Evolutionary conservation across 805 yeast species (phyloP), one percentile per base, ranked within the genome.

Genomic region (Saccharomycodes ludwigii): DNA sequence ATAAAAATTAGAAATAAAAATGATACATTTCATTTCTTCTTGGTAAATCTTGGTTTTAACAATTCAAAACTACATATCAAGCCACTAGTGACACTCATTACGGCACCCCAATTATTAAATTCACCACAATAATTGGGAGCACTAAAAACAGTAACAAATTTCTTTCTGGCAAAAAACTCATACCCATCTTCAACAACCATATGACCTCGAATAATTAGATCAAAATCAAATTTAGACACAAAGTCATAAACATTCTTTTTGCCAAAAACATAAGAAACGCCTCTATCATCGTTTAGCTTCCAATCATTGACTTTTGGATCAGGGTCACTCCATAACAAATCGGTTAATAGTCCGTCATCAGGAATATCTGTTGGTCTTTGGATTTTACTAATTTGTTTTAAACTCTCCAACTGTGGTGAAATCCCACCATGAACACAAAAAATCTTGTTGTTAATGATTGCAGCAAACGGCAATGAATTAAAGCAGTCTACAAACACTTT

Each of bases 41-140:
- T 37, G 5, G 39, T 29, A n/a, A 43, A 38, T 35, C 47, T 55
- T 4, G 85, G 84, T 48, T 76, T 76, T 32, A 77, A 54, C 44
- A 77, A 58, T 47, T 77, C 85, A 54, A 77, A 77, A 39, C 91
- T 78, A 56, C 98, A 88, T 35, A 91, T 62, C 41, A 88, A 65
- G 46, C 88, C 96, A 40, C 88, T 95, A 40, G 83, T 73, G 11
- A 88, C 97, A 44, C 93, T 76, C 97, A 88, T 88, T 4, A 88
- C 96, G 2, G 98, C 98, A 16, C 95, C 95, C 95, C 95, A 84
- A 47, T 84, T 84, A 52, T 85, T 66, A 29, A 62, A 62, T 38
- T 62, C 68, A 25, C 68, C 58, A 41, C 61, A 61, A 25, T 61
- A 81, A 48, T 81, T 81, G 3, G 93, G 93, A 4, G 91, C 93